These are phyloP conservation scores for Ceriops decandra DNA, from an alignment of 345 rosid species.

Conservation along the genomic window DNA sequence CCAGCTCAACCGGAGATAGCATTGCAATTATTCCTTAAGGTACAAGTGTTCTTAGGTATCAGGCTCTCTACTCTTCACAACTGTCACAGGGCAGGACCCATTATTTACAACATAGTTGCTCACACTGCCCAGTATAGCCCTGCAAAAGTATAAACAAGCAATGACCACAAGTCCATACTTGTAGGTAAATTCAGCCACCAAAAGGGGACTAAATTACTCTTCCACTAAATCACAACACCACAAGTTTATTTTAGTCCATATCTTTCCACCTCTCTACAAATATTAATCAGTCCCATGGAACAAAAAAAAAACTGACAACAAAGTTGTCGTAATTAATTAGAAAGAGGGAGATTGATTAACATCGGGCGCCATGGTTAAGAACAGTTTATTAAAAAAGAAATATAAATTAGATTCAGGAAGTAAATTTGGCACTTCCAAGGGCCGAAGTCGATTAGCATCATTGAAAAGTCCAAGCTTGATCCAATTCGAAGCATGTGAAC, in stretches of 20 bases:
- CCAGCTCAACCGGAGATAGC: constrained; percentile 7
- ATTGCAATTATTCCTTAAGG: constrained; percentile 12
- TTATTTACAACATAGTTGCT: constrained; percentile 76
- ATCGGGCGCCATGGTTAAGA: too few relatives aligned
- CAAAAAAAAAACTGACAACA: background rate
- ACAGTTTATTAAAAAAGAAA: too few relatives aligned
- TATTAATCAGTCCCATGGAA: background rate
- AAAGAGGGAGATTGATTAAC: too few relatives aligned
- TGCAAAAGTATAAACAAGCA: constrained; percentile 17
- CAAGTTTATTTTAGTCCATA: too few relatives aligned
- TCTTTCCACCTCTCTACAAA: too few relatives aligned
- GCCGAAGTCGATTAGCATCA: background rate
- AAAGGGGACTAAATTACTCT: background rate
- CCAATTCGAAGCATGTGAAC: too few relatives aligned
- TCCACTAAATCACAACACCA: too few relatives aligned
- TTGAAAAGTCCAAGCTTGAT: background rate
- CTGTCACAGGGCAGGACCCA: constrained; percentile 71
- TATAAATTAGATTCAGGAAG: too few relatives aligned
- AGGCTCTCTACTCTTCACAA: constrained; percentile 46
- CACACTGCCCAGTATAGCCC: constrained; percentile 77
- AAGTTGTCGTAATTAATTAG: too few relatives aligned
- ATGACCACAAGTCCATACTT: background rate
- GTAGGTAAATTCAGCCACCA: background rate
- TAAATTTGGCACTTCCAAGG: background rate
- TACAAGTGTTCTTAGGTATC: constrained; percentile 5